Base-by-base conservation (phyloP, 208 protist species). In the Willaertia magna region DNA sequence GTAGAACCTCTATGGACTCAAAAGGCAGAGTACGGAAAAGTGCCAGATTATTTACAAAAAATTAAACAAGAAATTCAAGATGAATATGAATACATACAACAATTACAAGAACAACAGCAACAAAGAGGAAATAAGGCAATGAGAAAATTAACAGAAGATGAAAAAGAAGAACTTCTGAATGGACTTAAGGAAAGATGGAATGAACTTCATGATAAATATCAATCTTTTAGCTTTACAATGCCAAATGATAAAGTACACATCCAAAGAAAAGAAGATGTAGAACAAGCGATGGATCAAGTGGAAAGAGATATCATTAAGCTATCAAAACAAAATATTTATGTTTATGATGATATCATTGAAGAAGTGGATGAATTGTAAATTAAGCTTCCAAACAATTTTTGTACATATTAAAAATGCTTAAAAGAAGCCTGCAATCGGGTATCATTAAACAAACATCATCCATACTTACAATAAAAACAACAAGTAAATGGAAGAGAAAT, bases 271-370 rank as follows among this genome's bases (percentile, higher is more conserved):
- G 88, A 88, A 39, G 93, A 93, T 75, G 83, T 96, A 39, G 93
- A 97, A 85, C 90, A 87, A 47, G 88, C 74, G 30, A 89, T 97
- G 34, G 88, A 91, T 39, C 90, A 96, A 86, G 90, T 97, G 47
- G 94, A 96, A 61, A 86, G 48, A 20, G 91, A 92, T 0, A 76
- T 97, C 55, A 59, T 59, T 22, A 59, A 59, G 51, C 51, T 59
- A 1, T 59, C 95, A 42, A 93, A 91, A 20, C 93, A 96, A 82
- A 91, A 92, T 48, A 89, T 96, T 14, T 95, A 95, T 85, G 87
- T 96, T 51, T 96, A 96, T 89, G 91, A 92, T 42, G 93, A 95
- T 86, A n/a, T n/a, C n/a, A n/a, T n/a, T n/a, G n/a, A n/a, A n/a
- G n/a, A n/a, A n/a, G n/a, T n/a, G n/a, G n/a, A n/a, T n/a, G n/a